A percentile compares a stretch with the other conserved stretches of the same genome.
Evolutionary conservation across 306 rosid species (phyloP).

Genomic region (Dalbergia oliveri): DNA sequence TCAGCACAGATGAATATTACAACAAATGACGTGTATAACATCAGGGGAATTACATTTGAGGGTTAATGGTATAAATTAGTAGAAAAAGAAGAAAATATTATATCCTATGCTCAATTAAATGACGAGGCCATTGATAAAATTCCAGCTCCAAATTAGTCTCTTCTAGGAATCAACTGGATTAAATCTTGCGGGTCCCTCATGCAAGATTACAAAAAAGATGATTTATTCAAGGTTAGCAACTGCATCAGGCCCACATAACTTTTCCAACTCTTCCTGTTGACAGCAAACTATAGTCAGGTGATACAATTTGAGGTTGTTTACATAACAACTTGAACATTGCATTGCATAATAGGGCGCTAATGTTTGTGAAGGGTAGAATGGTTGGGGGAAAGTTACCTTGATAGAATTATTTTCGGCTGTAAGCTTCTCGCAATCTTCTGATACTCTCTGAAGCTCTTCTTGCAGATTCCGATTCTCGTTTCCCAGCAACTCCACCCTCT

Average conservation of each 20-base stretch:
- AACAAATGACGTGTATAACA: conserved; percentile 42
- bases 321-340: not conserved
- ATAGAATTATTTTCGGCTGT: conserved; percentile 81
- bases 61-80: conserved; percentile 69
- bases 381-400: conserved; percentile 61
- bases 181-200: conserved; percentile 50
- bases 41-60: conserved; percentile 55
- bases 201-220: conserved; percentile 38
- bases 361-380: conserved; percentile 5
- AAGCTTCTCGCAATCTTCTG: conserved; percentile 88
- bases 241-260: conserved; percentile 81
- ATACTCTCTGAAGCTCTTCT: conserved; percentile 88
- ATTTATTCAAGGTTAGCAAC: conserved; percentile 68
- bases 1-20: conserved; percentile 43
- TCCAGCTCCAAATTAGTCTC: conserved; percentile 53
- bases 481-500: conserved; percentile 79
- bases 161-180: conserved; percentile 4
- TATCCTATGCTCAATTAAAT: conserved; percentile 55
- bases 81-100: conserved; percentile 45
- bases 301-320: conserved; percentile 18
- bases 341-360: not conserved
- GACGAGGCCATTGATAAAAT: conserved; percentile 51
- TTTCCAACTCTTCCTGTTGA: conserved; percentile 88
- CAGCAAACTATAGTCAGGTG: conserved; percentile 14
- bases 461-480: conserved; percentile 73